Evolutionary conservation across 2,329 filamentous ascomycete species (phyloP).

Genomic region (Ceratocystis destructans): DNA sequence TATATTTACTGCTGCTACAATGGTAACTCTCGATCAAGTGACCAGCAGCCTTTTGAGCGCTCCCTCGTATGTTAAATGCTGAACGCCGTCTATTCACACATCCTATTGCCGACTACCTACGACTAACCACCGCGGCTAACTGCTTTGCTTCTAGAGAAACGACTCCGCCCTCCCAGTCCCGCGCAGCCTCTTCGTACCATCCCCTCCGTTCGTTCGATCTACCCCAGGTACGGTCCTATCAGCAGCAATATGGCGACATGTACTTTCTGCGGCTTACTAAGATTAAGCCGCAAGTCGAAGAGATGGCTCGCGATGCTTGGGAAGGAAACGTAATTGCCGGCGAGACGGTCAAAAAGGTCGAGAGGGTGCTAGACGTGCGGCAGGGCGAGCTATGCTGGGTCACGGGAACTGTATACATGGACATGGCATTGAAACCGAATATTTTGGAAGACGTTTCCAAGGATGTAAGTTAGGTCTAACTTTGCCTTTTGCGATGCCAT

Average conservation of each 20-base stretch:
- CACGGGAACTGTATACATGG: slow-evolving; percentile 88
- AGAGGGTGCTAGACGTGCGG: slow-evolving; percentile 84
- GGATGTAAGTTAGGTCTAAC: slow-evolving; percentile 52
- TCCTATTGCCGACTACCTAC: not conserved
- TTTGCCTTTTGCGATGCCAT: slow-evolving; percentile 23
- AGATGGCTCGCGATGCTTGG: slow-evolving; percentile 63
- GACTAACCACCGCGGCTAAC: not conserved
- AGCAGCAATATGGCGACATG: slow-evolving; percentile 95
- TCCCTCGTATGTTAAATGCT: slow-evolving; percentile 24
- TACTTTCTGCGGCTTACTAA: slow-evolving; percentile 85
- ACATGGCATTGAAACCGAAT: slow-evolving; percentile 90
- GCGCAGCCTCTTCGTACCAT: slow-evolving; percentile 45
- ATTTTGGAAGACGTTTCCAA: slow-evolving; percentile 91
- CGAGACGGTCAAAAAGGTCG: slow-evolving; percentile 60
- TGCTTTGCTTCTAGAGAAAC: not conserved
- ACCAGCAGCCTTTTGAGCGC: slow-evolving; percentile 26
- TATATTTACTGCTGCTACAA: slow-evolving; percentile 19
- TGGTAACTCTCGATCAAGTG: slow-evolving; percentile 28
- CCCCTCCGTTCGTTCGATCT: slow-evolving; percentile 64
- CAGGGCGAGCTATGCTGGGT: slow-evolving; percentile 96
- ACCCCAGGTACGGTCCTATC: slow-evolving; percentile 58
- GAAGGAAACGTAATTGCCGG: slow-evolving; percentile 61
- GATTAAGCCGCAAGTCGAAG: slow-evolving; percentile 71
- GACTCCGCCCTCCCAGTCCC: not conserved
- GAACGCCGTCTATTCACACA: slow-evolving; percentile 22